A percentile compares a stretch with the other conserved stretches of the same genome.
phyloP scores from a whole-genome alignment of 2,329 filamentous ascomycete species.

The Fusarium xylarioides region DNA sequence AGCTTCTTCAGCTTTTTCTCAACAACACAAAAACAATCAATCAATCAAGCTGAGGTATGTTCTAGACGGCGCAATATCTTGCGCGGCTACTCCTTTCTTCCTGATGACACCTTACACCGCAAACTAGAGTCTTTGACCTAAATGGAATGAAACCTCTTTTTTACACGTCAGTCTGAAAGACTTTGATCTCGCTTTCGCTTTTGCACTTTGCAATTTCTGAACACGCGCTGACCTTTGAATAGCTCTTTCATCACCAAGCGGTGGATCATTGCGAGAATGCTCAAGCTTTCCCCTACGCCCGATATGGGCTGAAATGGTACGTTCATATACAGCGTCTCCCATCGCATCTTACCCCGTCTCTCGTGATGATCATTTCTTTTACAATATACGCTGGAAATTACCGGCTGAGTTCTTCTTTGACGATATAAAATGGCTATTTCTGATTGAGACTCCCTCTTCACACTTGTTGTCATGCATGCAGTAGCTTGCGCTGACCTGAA shows the following conservation, averaged over 20 bases:
- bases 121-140: slow-evolving; percentile 99
- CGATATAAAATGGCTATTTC: slow-evolving; percentile 88
- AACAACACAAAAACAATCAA: slow-evolving; percentile 34
- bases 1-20: slow-evolving; percentile 33
- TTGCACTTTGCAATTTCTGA: slow-evolving; percentile 11
- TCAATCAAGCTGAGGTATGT: slow-evolving; percentile 41
- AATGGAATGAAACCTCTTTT: slow-evolving; percentile 77
- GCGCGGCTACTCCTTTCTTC: slow-evolving; percentile 44
- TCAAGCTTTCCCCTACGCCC: slow-evolving; percentile 1
- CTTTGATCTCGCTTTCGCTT: slow-evolving; percentile 34
- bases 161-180: slow-evolving; percentile 93
- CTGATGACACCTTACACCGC: slow-evolving; percentile 88
- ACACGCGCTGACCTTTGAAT: slow-evolving; percentile 41
- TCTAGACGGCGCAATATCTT: slow-evolving; percentile 7
- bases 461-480: slow-evolving; percentile 9
- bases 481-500: slow-evolving; percentile 46
- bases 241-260: slow-evolving; percentile 41
- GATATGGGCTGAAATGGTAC: slow-evolving; percentile 43
- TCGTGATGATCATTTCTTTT: slow-evolving; percentile 71
- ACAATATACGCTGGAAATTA: slow-evolving; percentile 90
- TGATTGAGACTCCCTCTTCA: slow-evolving; percentile 60
- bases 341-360: slow-evolving; percentile 10
- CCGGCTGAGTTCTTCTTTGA: slow-evolving; percentile 84
- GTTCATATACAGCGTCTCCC: slow-evolving; percentile 17
- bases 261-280: slow-evolving; percentile 40